Conservation (phyloP, 2,329 filamentous ascomycete genomes). For the Pyrenochaeta sp. region DNA sequence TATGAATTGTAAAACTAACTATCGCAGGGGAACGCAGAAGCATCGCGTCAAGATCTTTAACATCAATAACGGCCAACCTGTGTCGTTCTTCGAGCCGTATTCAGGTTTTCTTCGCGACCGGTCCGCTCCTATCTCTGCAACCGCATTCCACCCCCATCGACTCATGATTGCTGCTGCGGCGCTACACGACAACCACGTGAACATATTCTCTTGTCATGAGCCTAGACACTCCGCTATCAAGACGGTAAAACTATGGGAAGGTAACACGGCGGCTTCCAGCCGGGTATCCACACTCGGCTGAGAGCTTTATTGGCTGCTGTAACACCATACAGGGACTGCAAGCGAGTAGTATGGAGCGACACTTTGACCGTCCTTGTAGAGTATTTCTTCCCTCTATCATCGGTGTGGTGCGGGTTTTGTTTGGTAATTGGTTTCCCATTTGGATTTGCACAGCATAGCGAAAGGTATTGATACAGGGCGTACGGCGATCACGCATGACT, state of each 20-base stretch:
- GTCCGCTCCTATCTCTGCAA: conserved; percentile 82
- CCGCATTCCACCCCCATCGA: conserved; percentile 93
- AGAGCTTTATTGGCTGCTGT: neutral
- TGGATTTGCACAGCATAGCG: conserved; percentile 4
- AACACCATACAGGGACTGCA: neutral
- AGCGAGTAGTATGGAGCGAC: neutral
- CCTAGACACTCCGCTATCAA: conserved; percentile 32
- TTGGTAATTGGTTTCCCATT: neutral
- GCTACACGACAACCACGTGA: conserved; percentile 87
- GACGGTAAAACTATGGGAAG: conserved; percentile 48
- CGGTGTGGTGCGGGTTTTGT: neutral
- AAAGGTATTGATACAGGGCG: conserved; percentile 5
- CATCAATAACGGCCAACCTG: conserved; percentile 74
- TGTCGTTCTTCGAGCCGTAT: conserved; percentile 88
- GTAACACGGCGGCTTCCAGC: conserved; percentile 26
- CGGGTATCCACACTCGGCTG: conserved; percentile 28
- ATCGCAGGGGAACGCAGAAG: conserved; percentile 78
- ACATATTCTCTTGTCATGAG: conserved; percentile 71
- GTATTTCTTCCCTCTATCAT: neutral
- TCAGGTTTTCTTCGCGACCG: conserved; percentile 86
- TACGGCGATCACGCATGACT: neutral
- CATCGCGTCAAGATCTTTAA: conserved; percentile 94
- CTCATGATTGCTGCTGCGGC: conserved; percentile 90
- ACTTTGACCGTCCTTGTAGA: neutral
- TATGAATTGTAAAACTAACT: conserved; percentile 15